Evolutionary conservation across 2,329 filamentous ascomycete genomes (phyloP), one percentile per base, ranked within the genome.

Genomic region (Capronia coronata): DNA sequence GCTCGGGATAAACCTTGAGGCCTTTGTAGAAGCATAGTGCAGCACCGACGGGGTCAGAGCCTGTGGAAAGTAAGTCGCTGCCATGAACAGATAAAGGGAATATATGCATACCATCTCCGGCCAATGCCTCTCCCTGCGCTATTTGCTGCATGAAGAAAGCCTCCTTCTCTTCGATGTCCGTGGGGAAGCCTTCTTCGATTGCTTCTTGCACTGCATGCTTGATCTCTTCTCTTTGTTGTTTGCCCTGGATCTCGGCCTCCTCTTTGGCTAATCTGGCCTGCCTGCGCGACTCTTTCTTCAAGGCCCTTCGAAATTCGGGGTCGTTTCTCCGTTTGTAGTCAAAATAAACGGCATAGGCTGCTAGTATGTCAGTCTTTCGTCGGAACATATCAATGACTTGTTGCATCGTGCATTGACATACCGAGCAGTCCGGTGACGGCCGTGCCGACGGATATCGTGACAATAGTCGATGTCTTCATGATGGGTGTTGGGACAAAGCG

Each of bases 21-120:
- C 90, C 93, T 78, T 90, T 94, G 80, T 97, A 98, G 74, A 98
- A 98, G 69, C 87, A 88, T 54, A 97, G 75, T 41, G 93, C 91
- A 44, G 93, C 87, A 59, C 96, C 90, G 51, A 95, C 70, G 49
- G 71, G 67, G 48, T 68, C 63, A 42, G 66, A 63, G 41, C 67
- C 70, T 71, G 56, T 21, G 30, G 37, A 48, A 27, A 43, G 43
- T 61, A 50, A 58, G 57, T 30, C 22, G 48, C n/a, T 48, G 21
- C 35, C 23, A 30, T n/a, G 34, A 19, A 25, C 1, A 32, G 22
- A 34, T 13, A n/a, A 27, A 18, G 7, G 16, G 10, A 8, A 34
- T 21, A 2, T 16, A 23, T 39, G 49, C 80, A 68, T 79, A 93
- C 89, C 87, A 69, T 94, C 86, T 63, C 81, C 75, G 65, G 84